Percentiles rank a stretch among this genome's conserved stretches.
phyloP scores from a whole-genome alignment of 495 filamentous ascomycete species.

The Annulohypoxylon stygium region DNA sequence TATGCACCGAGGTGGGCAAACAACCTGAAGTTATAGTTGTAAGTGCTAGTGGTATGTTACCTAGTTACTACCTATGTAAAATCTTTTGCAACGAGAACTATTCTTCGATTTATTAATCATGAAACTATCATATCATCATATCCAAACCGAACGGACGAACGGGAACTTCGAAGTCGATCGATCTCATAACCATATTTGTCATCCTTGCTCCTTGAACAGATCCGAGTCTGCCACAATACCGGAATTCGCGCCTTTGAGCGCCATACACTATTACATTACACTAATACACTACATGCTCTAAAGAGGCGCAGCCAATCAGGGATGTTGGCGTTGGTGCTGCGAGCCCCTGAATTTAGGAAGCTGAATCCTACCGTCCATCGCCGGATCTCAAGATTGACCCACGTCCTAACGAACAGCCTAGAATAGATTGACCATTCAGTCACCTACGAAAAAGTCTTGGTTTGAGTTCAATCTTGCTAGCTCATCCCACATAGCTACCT shows the following conservation, averaged over 20 bases:
- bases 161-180: slow-evolving; percentile 15
- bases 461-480: slow-evolving; percentile 37
- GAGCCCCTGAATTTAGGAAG: slow-evolving; percentile 39
- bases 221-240: slow-evolving; percentile 23
- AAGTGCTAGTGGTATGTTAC: background rate
- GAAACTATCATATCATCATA: background rate
- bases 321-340: slow-evolving; percentile 12
- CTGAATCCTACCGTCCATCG: slow-evolving; percentile 39
- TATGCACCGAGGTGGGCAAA: too few species aligned
- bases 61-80: too few species aligned
- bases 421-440: slow-evolving; percentile 35
- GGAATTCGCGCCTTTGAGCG: background rate
- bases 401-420: slow-evolving; percentile 17
- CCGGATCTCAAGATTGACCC: slow-evolving; percentile 37
- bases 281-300: background rate
- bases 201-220: slow-evolving; percentile 14
- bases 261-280: too few species aligned
- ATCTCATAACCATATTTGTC: slow-evolving; percentile 21
- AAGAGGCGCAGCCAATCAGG: slow-evolving; percentile 30
- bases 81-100: background rate
- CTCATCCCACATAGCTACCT: background rate
- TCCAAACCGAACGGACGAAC: background rate
- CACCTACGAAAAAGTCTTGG: background rate
- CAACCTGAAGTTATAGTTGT: background rate
- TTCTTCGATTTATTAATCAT: background rate